Evolutionary conservation across 2,329 filamentous ascomycete species (phyloP), one percentile per base, ranked within the genome.

Genomic region (Fusarium sublunatum): DNA sequence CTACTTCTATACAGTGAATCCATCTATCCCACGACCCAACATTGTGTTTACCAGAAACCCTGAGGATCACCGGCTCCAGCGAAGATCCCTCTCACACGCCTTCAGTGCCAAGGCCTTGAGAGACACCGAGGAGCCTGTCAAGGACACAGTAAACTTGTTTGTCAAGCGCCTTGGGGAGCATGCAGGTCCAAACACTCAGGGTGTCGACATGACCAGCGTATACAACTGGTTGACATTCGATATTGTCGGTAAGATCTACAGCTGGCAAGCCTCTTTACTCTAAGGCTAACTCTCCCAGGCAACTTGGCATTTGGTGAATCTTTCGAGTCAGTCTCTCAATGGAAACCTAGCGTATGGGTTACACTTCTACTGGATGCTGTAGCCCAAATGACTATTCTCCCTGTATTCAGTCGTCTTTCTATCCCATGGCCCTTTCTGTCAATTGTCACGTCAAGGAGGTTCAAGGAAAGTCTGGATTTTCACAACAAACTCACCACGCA

Each of bases 141-240:
- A 54, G 4, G 5, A 11, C 6, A 43, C 57, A 5, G 26, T 41
- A 4, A 39, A 25, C 3, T 2, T 58, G 5, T 50, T 66, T 7
- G 3, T 66, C 0, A 35, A 58, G 2, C 45, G 49, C 3, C 22
- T 66, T 4, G 36, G 38, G 1, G 29, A 52, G 12, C 13, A 49
- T 3, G 52, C 51, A 4, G 51, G 51, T 1, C 45, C 51, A 4
- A 28, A 19, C 2, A 43, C 46, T 0, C 15, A 11, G 0, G 58
- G 58, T 1, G 42, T 32, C 1, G 48, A 67, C 24, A 50, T 66
- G 32, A 42, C 50, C 2, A 15, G 40, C 3, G 45, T 50, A 2
- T 64, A 52, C 15, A 57, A 61, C 22, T 67, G 46, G 55, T 4
- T 67, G 6, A 64, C 52, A 2, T 67, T 67, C 1, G 55, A 67